These are phyloP conservation scores for Parietichytrium sp. DNA, from an alignment of 108 stramenopile species.

Conservation along the genomic window DNA sequence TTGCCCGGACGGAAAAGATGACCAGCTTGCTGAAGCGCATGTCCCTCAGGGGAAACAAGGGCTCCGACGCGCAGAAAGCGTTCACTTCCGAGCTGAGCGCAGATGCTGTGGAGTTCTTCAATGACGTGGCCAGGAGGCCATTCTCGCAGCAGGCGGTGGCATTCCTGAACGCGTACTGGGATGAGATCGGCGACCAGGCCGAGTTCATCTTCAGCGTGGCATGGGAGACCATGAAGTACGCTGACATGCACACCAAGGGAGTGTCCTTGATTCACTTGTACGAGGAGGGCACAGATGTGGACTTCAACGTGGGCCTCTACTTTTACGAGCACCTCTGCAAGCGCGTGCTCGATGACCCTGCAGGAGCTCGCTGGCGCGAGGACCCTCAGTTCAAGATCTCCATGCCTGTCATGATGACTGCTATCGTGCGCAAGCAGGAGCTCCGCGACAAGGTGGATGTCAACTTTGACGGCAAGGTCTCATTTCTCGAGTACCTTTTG, in stretches of 20 bases:
- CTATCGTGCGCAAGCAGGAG: slow-evolving; percentile 41
- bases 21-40: not conserved
- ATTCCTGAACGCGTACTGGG: slow-evolving; percentile 36
- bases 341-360: slow-evolving; percentile 5
- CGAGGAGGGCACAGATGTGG: slow-evolving; percentile 39
- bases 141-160: slow-evolving; percentile 24
- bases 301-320: slow-evolving; percentile 41
- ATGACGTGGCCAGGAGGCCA: not conserved
- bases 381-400: slow-evolving; percentile 17
- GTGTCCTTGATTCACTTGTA: slow-evolving; percentile 29
- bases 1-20: not conserved
- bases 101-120: not conserved
- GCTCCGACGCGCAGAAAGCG: slow-evolving; percentile 4
- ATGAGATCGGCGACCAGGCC: slow-evolving; percentile 39
- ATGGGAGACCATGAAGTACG: not conserved
- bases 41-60: slow-evolving; percentile 11
- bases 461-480: slow-evolving; percentile 40
- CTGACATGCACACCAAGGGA: slow-evolving; percentile 39
- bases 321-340: slow-evolving; percentile 35
- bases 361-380: not conserved
- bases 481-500: slow-evolving; percentile 37
- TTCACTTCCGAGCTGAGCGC: not conserved
- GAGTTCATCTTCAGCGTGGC: slow-evolving; percentile 32
- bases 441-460: slow-evolving; percentile 40
- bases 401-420: slow-evolving; percentile 25